Evolutionary conservation across 495 filamentous ascomycete species (phyloP), one percentile per base, ranked within the genome.

Genomic region (Oidiodendron maius): DNA sequence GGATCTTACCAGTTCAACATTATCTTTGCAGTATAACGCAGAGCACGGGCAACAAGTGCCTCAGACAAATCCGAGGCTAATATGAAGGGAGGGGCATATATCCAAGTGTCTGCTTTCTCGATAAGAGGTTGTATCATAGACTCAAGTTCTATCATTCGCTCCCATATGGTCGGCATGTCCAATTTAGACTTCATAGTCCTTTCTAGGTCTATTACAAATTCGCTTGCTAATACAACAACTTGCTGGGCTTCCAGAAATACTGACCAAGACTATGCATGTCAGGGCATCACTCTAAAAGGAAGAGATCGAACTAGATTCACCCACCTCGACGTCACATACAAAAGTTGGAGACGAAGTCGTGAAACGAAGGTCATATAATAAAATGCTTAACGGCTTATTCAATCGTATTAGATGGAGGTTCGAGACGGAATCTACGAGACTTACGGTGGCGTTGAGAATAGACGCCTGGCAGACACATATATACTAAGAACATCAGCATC

Each of bases 401-500:
- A n/a, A n/a, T n/a, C n/a, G n/a, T n/a, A n/a, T n/a, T n/a, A n/a
- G n/a, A n/a, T n/a, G n/a, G n/a, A n/a, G n/a, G n/a, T n/a, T n/a
- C n/a, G n/a, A n/a, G n/a, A n/a, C n/a, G n/a, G n/a, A n/a, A n/a
- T 18, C 11, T 22, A 48, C n/a, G 23, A 40, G 16, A 62, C 66
- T 60, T 61, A 81, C 76, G 37, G 74, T 76, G 28, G 74, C 79
- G 66, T 74, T 80, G 18, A 78, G 74, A 45, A 82, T 81, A 4
- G 76, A 76, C 2, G 74, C 72, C 62, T 82, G 78, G 30, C 76
- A 69, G 35, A 78, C 75, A 59, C 68, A 77, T 28, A 79, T 75
- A 53, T 80, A 81, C 74, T 77, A 57, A 12, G 17, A 13, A n/a
- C 4, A 48, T 39, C 16, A 55, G 34, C 16, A 15, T 23, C 26